phyloP scores from a whole-genome alignment of 2,329 filamentous ascomycete genomes.

The Helotiales sp. region DNA sequence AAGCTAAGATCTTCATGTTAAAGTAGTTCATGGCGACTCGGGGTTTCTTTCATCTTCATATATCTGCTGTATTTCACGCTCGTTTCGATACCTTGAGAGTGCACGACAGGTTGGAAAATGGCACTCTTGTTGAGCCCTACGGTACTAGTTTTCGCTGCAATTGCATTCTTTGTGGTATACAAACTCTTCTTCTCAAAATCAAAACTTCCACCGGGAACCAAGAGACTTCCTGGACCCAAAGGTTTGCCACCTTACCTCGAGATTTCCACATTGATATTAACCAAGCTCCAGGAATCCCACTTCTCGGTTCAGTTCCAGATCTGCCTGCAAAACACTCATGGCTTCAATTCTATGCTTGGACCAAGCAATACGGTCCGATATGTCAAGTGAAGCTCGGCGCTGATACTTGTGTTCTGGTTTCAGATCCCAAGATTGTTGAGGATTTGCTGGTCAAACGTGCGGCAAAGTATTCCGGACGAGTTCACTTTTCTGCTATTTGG shows the following conservation, averaged over 20 bases:
- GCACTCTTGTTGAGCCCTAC: neutral
- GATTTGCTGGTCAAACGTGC: slow-evolving; percentile 50
- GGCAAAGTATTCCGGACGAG: slow-evolving; percentile 42
- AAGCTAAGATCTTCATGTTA: neutral
- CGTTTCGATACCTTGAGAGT: neutral
- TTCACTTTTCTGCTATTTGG: slow-evolving; percentile 19
- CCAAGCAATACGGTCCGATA: slow-evolving; percentile 47
- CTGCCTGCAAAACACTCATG: slow-evolving; percentile 43
- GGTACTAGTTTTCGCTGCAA: slow-evolving; percentile 4
- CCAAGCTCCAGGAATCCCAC: slow-evolving; percentile 18
- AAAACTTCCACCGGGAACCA: slow-evolving; percentile 21
- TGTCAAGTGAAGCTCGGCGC: slow-evolving; percentile 52
- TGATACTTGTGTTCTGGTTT: slow-evolving; percentile 45
- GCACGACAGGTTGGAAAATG: neutral
- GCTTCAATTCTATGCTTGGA: slow-evolving; percentile 49
- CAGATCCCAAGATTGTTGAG: slow-evolving; percentile 48
- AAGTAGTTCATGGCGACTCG: neutral
- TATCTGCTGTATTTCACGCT: neutral
- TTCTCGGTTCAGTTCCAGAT: slow-evolving; percentile 28
- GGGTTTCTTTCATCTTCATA: neutral
- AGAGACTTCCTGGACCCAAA: slow-evolving; percentile 25
- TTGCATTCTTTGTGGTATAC: slow-evolving; percentile 11
- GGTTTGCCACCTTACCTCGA: neutral
- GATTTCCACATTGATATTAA: neutral
- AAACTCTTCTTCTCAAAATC: slow-evolving; percentile 2